Evolutionary conservation across 257 asterid genomes (phyloP).

Genomic region (Solanum pennellii): DNA sequence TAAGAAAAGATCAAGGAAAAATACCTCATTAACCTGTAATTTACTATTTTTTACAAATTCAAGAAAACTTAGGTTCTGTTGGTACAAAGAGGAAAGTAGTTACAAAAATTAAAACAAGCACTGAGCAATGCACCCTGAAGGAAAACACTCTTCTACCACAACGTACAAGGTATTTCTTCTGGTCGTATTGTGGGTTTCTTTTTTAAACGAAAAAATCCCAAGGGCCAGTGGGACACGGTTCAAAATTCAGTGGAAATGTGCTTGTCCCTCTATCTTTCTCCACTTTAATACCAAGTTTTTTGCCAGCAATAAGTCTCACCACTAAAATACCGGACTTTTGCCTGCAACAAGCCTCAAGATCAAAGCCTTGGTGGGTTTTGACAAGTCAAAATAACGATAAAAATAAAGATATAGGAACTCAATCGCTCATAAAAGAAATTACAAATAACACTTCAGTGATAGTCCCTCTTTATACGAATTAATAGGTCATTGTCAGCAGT

Average conservation of each 20-base stretch:
- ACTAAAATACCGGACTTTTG: not conserved
- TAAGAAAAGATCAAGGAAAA: not conserved
- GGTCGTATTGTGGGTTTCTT: not conserved
- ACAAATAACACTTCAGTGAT: not conserved
- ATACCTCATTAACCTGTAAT: not conserved
- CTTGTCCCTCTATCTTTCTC: not conserved
- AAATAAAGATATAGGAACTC: not conserved
- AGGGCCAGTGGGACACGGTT: not conserved
- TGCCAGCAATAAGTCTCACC: not conserved
- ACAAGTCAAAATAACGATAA: not conserved
- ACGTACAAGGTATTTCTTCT: not conserved
- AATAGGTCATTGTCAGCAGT: not conserved
- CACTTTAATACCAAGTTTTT: not conserved
- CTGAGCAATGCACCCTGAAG: not conserved
- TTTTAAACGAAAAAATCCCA: not conserved
- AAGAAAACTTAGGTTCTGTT: not conserved
- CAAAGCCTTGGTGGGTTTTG: not conserved
- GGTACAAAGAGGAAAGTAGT: not conserved
- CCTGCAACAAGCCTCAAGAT: not conserved
- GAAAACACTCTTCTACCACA: not conserved
- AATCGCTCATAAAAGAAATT: not conserved
- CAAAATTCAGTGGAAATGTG: not conserved
- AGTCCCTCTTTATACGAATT: not conserved
- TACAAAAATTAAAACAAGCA: not conserved
- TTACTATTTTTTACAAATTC: not conserved